Conservation (phyloP, 768 basidiomycete genomes). For the Coprinopsis marcescibilis region DNA sequence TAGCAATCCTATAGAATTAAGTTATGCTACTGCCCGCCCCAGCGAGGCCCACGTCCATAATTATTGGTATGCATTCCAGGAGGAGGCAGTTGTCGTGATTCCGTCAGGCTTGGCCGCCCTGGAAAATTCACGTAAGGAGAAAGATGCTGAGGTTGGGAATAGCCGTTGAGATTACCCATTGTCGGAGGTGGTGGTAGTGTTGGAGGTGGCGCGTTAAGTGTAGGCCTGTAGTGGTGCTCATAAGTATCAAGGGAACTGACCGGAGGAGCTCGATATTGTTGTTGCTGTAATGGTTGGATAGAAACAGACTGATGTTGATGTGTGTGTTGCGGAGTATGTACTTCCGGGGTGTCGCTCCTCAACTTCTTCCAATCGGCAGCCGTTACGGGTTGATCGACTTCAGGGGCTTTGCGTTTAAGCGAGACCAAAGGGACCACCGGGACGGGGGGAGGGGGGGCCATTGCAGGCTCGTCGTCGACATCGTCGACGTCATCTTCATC, state of each 20-base stretch:
- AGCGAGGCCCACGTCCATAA: constrained; percentile 10
- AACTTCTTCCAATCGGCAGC: constrained; percentile 75
- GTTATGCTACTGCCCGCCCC: neutral
- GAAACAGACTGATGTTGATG: neutral
- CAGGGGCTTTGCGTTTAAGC: constrained; percentile 58
- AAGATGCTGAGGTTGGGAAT: constrained; percentile 14
- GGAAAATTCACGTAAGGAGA: constrained; percentile 13
- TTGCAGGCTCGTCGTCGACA: constrained; percentile 43
- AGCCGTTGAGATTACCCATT: constrained; percentile 15
- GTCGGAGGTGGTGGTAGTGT: constrained; percentile 12
- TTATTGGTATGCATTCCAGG: constrained; percentile 10
- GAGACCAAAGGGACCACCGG: constrained; percentile 17
- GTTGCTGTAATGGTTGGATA: constrained; percentile 1
- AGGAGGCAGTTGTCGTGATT: constrained; percentile 22
- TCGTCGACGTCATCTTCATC: too few species aligned
- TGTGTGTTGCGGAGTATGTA: constrained; percentile 9
- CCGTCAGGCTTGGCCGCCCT: constrained; percentile 13
- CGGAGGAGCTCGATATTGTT: neutral
- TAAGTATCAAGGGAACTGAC: neutral
- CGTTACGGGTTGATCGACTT: constrained; percentile 39
- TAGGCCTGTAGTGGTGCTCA: constrained; percentile 11
- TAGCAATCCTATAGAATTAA: neutral
- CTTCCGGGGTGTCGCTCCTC: constrained; percentile 27
- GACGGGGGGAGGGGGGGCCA: constrained; percentile 18
- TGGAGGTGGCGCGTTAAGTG: constrained; percentile 15